phyloP scores from a whole-genome alignment of 306 rosid species.

The Ziziphus jujuba region DNA sequence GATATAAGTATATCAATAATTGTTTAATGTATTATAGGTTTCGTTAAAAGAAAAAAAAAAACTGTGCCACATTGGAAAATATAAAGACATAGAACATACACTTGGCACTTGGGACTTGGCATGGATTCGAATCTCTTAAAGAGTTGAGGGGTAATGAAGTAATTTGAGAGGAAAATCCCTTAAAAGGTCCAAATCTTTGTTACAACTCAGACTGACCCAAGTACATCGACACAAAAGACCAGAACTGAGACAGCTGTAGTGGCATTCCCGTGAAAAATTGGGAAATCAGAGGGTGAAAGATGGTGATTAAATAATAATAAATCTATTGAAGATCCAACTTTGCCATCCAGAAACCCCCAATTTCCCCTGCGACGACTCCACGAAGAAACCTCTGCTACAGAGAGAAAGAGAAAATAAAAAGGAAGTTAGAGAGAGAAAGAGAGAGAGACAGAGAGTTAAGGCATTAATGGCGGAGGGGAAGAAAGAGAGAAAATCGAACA shows the following conservation, averaged over 20 bases:
- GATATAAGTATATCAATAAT: no score
- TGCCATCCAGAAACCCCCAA: constrained; percentile 41
- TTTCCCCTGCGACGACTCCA: constrained; percentile 47
- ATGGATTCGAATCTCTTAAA: no score
- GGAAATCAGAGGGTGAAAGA: not conserved
- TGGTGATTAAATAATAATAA: constrained; percentile 12
- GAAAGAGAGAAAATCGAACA: constrained; percentile 64
- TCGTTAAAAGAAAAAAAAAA: no score
- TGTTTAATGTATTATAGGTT: no score
- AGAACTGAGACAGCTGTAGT: constrained; percentile 23
- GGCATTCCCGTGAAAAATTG: constrained; percentile 39
- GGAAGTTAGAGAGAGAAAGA: constrained; percentile 23
- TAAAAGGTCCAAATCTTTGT: not conserved
- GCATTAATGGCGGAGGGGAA: constrained; percentile 87
- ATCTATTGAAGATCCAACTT: constrained; percentile 46
- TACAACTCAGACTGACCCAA: constrained; percentile 2
- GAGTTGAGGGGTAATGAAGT: constrained; percentile 1
- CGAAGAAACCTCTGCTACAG: constrained; percentile 16
- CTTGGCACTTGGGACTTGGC: no score
- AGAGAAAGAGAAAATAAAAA: no score
- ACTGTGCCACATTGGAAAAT: no score
- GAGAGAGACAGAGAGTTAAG: no score
- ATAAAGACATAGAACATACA: no score
- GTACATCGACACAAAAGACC: not conserved
- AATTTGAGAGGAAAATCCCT: not conserved